phyloP scores from a whole-genome alignment of 2,329 filamentous ascomycete species.

The Falciphora oryzae region DNA sequence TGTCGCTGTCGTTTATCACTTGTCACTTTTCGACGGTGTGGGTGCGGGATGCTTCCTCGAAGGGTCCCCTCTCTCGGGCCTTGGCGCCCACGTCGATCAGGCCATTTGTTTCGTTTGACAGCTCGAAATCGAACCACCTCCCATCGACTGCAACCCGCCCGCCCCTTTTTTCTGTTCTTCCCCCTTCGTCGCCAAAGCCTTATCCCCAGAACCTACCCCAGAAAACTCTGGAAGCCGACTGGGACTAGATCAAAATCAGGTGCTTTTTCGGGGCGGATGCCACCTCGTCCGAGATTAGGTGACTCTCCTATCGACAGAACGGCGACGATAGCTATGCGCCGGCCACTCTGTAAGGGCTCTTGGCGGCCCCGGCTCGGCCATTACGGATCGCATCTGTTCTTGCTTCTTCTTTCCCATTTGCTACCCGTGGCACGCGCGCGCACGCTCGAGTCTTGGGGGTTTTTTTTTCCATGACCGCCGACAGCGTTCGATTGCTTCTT shows the following conservation, averaged over 20 bases:
- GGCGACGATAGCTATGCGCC: neutral
- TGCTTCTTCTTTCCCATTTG: too few species aligned
- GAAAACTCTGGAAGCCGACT: neutral
- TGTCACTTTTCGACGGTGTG: too few species aligned
- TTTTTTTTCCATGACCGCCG: too few species aligned
- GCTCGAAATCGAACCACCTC: slow-evolving; percentile 7
- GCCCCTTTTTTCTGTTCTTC: neutral
- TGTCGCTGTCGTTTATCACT: neutral
- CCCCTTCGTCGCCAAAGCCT: neutral
- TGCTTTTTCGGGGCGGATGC: neutral
- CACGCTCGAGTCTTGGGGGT: too few species aligned
- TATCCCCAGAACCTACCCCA: neutral
- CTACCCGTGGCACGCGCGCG: neutral
- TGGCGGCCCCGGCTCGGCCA: neutral
- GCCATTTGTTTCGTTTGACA: slow-evolving; percentile 9
- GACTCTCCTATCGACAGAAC: neutral
- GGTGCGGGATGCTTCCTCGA: neutral
- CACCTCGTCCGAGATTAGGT: neutral
- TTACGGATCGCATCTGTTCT: neutral
- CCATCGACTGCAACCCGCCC: neutral
- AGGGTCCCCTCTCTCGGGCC: neutral
- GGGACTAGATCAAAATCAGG: neutral
- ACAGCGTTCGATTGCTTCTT: neutral
- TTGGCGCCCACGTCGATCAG: neutral
- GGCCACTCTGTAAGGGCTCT: too few species aligned